Conservation (phyloP, 2,329 filamentous ascomycete genomes). For the Penicillium sp. region DNA sequence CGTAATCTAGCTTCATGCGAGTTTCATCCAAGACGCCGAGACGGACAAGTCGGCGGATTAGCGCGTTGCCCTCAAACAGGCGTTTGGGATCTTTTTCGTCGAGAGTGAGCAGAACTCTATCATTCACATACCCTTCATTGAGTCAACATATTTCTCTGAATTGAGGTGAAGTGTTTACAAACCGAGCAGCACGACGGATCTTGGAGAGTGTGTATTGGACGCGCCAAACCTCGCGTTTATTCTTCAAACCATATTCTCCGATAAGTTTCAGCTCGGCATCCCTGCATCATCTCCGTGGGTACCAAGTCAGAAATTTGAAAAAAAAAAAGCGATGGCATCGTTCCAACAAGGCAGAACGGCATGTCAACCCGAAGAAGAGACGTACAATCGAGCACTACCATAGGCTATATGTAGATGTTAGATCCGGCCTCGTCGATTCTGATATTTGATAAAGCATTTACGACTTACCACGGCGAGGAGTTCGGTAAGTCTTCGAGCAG, state of each 20-base stretch:
- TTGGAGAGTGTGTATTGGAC: slow-evolving; percentile 3
- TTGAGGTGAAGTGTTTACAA: not conserved
- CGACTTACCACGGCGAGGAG: not conserved
- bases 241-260: slow-evolving; percentile 1
- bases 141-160: not conserved
- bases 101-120: slow-evolving; percentile 3
- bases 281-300: not conserved
- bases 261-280: slow-evolving; percentile 3
- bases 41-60: slow-evolving; percentile 3
- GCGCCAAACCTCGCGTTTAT: slow-evolving; percentile 4
- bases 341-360: not conserved
- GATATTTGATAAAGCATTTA: not conserved
- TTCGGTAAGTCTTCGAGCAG: not conserved
- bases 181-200: slow-evolving; percentile 5
- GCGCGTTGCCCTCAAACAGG: slow-evolving; percentile 2
- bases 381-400: slow-evolving; percentile 4
- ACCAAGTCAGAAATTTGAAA: not conserved
- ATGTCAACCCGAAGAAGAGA: not conserved
- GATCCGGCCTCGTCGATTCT: not conserved
- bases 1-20: not conserved
- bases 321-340: not conserved
- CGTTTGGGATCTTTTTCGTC: slow-evolving; percentile 4
- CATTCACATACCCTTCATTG: not conserved
- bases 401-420: slow-evolving; percentile 1
- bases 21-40: not conserved